Evolutionary conservation across 2,329 filamentous ascomycete species (phyloP), one percentile per base, ranked within the genome.

Genomic region (Thermoascus crustaceus): DNA sequence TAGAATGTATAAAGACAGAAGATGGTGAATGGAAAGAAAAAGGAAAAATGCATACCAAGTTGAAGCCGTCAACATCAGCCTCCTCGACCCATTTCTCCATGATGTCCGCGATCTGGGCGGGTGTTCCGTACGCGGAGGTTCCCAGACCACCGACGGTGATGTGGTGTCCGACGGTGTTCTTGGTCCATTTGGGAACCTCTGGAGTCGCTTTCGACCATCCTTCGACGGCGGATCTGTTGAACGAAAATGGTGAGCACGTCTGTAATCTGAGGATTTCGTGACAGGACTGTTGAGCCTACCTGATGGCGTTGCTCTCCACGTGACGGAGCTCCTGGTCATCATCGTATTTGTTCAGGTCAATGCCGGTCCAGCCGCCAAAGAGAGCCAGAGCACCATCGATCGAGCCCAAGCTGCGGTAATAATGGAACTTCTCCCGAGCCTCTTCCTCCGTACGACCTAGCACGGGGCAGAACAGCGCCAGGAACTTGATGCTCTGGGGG

Each of bases 311-410:
- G 40, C 70, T 72, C 52, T 77, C 69, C n/a, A 79, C 73, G 36
- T 73, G 63, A 8, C 75, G 60, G 33, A 82, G 57, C 51, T 82
- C 78, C 48, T 81, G 70, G 26, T 81, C 76, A 17, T 81, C 76
- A 0, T 61, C 70, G 44, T 80, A 81, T 27, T 69, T 60, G 5
- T 68, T 63, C 16, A 82, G 58, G 50, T 82, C 75, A 30, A 80
- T 78, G 0, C 78, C 82, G 0, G 81, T 85, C 80, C 81, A 86
- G 1, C 82, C 82, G 13, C 80, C 79, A 47, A 85, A 86, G 11
- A 85, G 57, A 1, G 80, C 77, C 38, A 85, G 52, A 0, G 80
- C 81, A 2, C 82, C 82, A 44, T 80, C 81, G 26, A 72, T 66
- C 2, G 72, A 72, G 0, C 77, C 81, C 48, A 82, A 75, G 37